Base-by-base conservation (phyloP, 1,284 basidiomycete species). In the Cryptococcus sp. region DNA sequence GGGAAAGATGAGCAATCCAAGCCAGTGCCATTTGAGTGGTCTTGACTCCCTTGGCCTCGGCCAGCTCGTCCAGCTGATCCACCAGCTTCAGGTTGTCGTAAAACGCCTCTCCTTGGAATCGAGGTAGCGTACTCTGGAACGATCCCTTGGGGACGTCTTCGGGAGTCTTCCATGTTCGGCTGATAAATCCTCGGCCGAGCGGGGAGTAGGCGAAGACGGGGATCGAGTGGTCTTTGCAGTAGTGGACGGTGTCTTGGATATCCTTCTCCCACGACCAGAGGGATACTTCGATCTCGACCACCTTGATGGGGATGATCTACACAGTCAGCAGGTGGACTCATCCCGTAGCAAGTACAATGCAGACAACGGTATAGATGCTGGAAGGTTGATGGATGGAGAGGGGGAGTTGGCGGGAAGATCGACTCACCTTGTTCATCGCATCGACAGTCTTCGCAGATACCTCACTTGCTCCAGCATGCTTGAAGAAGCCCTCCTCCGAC, bases 211-310 rank as follows among this genome's bases (percentile, higher is more conserved):
- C 87, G 68, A 92, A 78, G 7, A 92, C 74, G 25, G 83, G 74
- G 47, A 94, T 87, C 5, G 73, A 75, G 55, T 88, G 74, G 41
- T 78, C 66, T 23, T 72, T 63, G 72, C 88, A 91, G 68, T 86
- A 92, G 18, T 79, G 76, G 25, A 88, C 86, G 48, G 80, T 67
- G 57, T 81, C 80, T 79, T 78, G 60, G 81, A 92, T 87, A 9
- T 82, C 78, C 37, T 76, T 75, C 53, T 89, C 87, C 62, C 90
- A 87, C 71, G 86, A 90, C 58, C 85, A 82, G 0, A 88, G 87
- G 63, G 91, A 87, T 6, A 90, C 76, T 82, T 92, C 85, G 47
- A 93, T 83, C 65, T 93, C 80, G 23, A 79, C 75, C 5, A 74
- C 66, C n/a, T 76, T 70, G 44, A 81, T 74, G 3, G 75, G 76